A percentile compares a stretch with the other conserved stretches of the same genome.
phyloP scores from a whole-genome alignment of 2,329 filamentous ascomycete species.

The Acrodontium crateriforme region DNA sequence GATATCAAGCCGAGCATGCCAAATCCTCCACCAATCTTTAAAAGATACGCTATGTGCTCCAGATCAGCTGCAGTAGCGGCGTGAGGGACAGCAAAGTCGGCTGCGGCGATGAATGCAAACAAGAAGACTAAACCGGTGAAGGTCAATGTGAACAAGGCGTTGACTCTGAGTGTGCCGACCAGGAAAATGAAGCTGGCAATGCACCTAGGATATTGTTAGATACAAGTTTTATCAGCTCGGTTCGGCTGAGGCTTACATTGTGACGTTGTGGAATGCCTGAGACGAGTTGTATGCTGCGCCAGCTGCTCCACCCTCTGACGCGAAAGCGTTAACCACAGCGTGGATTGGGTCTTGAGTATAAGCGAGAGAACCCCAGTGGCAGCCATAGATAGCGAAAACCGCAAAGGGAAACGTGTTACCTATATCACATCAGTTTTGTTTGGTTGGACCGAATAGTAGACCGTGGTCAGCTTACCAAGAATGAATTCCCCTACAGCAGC shows the following conservation, averaged over 20 bases:
- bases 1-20: constrained; percentile 12
- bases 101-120: constrained; percentile 17
- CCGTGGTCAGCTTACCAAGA: too few relatives aligned
- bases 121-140: constrained; percentile 15
- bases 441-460: constrained; percentile 10
- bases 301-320: constrained; percentile 5
- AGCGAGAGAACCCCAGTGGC: constrained; percentile 14
- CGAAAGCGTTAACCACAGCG: constrained; percentile 8
- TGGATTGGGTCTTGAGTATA: constrained; percentile 15
- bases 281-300: constrained; percentile 12
- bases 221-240: neutral
- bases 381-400: constrained; percentile 18
- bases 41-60: constrained; percentile 8
- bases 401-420: constrained; percentile 13
- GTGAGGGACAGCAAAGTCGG: constrained; percentile 10
- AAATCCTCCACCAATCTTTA: constrained; percentile 17
- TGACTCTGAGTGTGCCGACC: constrained; percentile 13
- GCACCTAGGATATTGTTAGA: constrained; percentile 4
- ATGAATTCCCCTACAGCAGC: constrained; percentile 18
- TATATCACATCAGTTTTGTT: too few relatives aligned
- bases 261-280: constrained; percentile 15
- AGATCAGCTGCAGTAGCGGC: constrained; percentile 9
- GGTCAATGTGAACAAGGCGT: constrained; percentile 12
- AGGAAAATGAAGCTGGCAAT: constrained; percentile 15
- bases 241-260: constrained; percentile 7